Percentiles rank a stretch among this genome's conserved stretches.
phyloP scores from a whole-genome alignment of 2,329 filamentous ascomycete species.

The Nannizziopsis barbatae region DNA sequence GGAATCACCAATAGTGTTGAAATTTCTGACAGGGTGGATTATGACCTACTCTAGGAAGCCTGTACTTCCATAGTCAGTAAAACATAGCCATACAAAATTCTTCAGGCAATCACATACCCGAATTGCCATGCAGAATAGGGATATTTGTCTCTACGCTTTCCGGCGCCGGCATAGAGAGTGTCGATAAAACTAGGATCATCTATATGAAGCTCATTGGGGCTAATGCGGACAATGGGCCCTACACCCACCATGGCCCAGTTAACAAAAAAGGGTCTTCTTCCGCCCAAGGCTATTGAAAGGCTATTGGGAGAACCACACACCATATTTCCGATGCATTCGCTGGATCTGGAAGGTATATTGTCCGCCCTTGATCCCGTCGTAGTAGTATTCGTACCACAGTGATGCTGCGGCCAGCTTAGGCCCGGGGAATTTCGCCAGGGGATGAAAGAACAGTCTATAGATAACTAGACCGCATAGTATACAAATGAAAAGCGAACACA shows the following conservation, averaged over 20 bases:
- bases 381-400: constrained; percentile 23
- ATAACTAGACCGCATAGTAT: background rate
- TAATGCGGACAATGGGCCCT: constrained; percentile 21
- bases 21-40: background rate
- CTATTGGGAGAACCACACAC: too few species aligned
- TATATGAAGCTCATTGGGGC: constrained; percentile 20
- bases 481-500: background rate
- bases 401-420: constrained; percentile 21
- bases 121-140: constrained; percentile 17
- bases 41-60: too few species aligned
- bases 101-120: constrained; percentile 11
- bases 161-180: constrained; percentile 17
- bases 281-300: too few species aligned
- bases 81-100: constrained; percentile 1
- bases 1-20: background rate
- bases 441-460: constrained; percentile 21
- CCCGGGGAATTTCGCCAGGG: constrained; percentile 21
- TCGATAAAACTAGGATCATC: constrained; percentile 19
- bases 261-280: too few species aligned
- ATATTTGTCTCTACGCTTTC: constrained; percentile 18
- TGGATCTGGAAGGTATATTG: constrained; percentile 24
- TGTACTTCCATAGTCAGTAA: background rate
- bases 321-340: constrained; percentile 25
- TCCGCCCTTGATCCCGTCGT: constrained; percentile 20
- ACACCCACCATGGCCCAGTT: background rate